These are phyloP conservation scores for Yamagishiella unicocca DNA, from an alignment of 139 green algal species.

Conservation along the genomic window DNA sequence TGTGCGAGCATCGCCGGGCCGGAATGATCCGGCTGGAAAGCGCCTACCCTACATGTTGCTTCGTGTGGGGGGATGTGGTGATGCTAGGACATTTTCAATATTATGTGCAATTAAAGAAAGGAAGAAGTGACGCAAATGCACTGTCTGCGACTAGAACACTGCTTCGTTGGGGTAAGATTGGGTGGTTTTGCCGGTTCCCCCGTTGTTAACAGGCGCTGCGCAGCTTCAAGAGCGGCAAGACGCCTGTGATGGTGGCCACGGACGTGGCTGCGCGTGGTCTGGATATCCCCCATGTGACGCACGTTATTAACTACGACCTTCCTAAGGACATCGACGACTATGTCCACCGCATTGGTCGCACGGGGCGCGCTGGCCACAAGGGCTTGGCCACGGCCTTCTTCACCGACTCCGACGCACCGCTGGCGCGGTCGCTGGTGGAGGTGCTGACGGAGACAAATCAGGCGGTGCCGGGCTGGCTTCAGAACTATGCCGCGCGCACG, in stretches of 20 bases:
- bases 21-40: not conserved
- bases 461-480: slow-evolving; percentile 94
- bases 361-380: slow-evolving; percentile 92
- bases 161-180: too few species aligned
- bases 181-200: too few species aligned
- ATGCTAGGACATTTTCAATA: too few species aligned
- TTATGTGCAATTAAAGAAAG: too few species aligned
- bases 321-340: slow-evolving; percentile 84
- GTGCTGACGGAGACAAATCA: slow-evolving; percentile 94
- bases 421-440: slow-evolving; percentile 87
- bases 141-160: too few species aligned
- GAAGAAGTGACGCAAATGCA: too few species aligned
- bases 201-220: slow-evolving; percentile 59
- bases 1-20: not conserved
- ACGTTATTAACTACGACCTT: slow-evolving; percentile 85
- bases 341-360: slow-evolving; percentile 80
- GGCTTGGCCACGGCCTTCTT: slow-evolving; percentile 98
- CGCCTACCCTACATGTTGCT: too few species aligned
- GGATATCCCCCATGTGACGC: slow-evolving; percentile 78
- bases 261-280: slow-evolving; percentile 67
- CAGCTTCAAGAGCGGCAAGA: slow-evolving; percentile 70
- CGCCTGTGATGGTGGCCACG: slow-evolving; percentile 63
- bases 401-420: slow-evolving; percentile 88
- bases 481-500: slow-evolving; percentile 77
- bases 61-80: too few species aligned